Base-by-base conservation (phyloP, 2,329 filamentous ascomycete genomes). In the Penicillium sp. region DNA sequence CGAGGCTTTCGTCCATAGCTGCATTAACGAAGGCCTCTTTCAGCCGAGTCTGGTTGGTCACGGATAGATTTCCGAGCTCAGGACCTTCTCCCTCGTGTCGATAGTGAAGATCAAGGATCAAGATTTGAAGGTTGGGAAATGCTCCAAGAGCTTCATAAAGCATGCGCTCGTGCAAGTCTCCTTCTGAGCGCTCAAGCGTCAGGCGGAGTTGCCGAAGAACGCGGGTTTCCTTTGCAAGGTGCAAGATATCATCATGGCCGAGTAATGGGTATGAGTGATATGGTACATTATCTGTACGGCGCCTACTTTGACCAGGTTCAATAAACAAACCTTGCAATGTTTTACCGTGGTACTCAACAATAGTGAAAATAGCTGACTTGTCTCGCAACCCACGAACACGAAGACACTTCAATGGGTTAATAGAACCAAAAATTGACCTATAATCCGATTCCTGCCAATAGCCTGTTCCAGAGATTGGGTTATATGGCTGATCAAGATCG, bases 1-100 rank as follows among this genome's bases (percentile, higher is more conserved):
- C 30, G 9, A 50, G 33, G 35, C 33, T 40, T 21, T 50, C 47
- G 23, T 50, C 47, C 47, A 50, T 50, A 18, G 47, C 47, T n/a
- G 47, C 33, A 50, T 50, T 50, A 11, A 50, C 12, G n/a, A 50
- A 21, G 18, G 47, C 23, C 24, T 50, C 47, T 50, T 26, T 26
- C 5, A 50, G 30, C 35, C 35, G 11, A 40, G 35, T 16, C 35
- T 40, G 16, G 12, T 8, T 40, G 35, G 16, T 18, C 35, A 18
- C 11, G 16, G 35, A 40, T 18, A 18, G 2, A 18, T 40, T 18
- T 40, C 16, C 16, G 9, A 5, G 5, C 33, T 14, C 33, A 38
- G 5, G 5, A n/a, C 33, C 33, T 5, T 14, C 9, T 40, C 35
- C 12, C n/a, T 40, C 12, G n/a, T 8, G 35, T 18, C 16, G 35